A percentile compares a stretch with the other conserved stretches of the same genome.
phyloP scores from a whole-genome alignment of 176 grass and related monocot species.

The Zoysia japonica region DNA sequence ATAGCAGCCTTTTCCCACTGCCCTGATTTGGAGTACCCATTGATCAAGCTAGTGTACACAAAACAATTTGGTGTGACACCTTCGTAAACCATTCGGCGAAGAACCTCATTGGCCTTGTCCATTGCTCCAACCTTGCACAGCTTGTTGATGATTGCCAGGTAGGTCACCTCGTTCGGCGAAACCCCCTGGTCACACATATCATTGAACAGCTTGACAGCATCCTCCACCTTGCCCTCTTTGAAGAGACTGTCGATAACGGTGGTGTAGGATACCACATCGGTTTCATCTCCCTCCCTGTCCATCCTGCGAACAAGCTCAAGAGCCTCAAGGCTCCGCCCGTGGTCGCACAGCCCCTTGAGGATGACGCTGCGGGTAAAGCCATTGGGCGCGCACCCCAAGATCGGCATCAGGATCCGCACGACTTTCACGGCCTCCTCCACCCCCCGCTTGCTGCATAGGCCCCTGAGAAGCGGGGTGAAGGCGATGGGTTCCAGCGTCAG shows the following conservation, averaged over 20 bases:
- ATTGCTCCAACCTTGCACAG: slow-evolving; percentile 19
- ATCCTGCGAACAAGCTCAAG: slow-evolving; percentile 28
- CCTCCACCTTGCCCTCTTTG: neutral
- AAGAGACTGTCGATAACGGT: slow-evolving; percentile 30
- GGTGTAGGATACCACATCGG: neutral
- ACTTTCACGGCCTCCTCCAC: slow-evolving; percentile 6
- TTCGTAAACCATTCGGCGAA: slow-evolving; percentile 18
- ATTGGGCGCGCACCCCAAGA: slow-evolving; percentile 26
- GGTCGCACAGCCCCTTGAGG: slow-evolving; percentile 33
- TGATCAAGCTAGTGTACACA: slow-evolving; percentile 26
- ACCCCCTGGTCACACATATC: slow-evolving; percentile 31
- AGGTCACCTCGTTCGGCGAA: slow-evolving; percentile 19
- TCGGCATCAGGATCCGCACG: slow-evolving; percentile 28
- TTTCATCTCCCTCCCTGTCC: neutral
- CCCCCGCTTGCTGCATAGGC: slow-evolving; percentile 23
- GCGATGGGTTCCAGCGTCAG: neutral
- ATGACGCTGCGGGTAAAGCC: neutral
- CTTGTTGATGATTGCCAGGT: neutral
- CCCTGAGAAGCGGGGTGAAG: slow-evolving; percentile 18
- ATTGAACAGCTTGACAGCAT: neutral
- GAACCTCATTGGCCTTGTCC: neutral
- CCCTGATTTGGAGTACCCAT: neutral
- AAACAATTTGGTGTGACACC: neutral
- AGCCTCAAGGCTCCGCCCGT: slow-evolving; percentile 14
- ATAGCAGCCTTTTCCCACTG: neutral